Conservation (phyloP, 73 alveolate species). For the Diophrys appendiculata region DNA sequence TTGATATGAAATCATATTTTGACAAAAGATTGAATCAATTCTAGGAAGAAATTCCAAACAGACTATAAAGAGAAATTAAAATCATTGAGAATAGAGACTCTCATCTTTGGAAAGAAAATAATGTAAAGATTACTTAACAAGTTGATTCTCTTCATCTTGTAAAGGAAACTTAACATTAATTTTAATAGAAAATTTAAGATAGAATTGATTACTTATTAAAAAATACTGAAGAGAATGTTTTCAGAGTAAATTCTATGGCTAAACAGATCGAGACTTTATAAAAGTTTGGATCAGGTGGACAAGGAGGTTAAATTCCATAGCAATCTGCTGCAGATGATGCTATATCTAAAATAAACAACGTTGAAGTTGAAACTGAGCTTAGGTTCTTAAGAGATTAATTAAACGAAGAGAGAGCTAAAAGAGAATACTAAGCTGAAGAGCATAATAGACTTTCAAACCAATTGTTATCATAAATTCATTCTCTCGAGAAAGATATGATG, state of each 20-base stretch:
- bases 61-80: conserved; percentile 64
- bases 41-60: conserved; percentile 66
- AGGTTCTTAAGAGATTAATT: conserved; percentile 44
- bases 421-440: conserved; percentile 56
- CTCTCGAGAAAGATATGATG: conserved; percentile 45
- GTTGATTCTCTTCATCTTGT: conserved; percentile 3
- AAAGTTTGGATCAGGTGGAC: background rate
- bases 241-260: conserved; percentile 5
- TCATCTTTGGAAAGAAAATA: conserved; percentile 65
- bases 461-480: conserved; percentile 24
- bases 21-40: conserved; percentile 56
- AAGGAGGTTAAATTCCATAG: background rate
- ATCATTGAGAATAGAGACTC: conserved; percentile 58
- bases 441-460: conserved; percentile 38
- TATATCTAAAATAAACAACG: background rate
- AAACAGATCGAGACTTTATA: background rate
- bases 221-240: conserved; percentile 13
- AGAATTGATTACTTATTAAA: conserved; percentile 9
- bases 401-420: conserved; percentile 41
- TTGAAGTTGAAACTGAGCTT: conserved; percentile 38
- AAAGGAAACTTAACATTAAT: conserved; percentile 2
- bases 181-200: background rate
- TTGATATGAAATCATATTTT: conserved; percentile 49
- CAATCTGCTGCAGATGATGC: background rate
- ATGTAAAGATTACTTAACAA: conserved; percentile 8